Conservation (phyloP, 805 yeast species). For the Clavispora santaluciae region DNA sequence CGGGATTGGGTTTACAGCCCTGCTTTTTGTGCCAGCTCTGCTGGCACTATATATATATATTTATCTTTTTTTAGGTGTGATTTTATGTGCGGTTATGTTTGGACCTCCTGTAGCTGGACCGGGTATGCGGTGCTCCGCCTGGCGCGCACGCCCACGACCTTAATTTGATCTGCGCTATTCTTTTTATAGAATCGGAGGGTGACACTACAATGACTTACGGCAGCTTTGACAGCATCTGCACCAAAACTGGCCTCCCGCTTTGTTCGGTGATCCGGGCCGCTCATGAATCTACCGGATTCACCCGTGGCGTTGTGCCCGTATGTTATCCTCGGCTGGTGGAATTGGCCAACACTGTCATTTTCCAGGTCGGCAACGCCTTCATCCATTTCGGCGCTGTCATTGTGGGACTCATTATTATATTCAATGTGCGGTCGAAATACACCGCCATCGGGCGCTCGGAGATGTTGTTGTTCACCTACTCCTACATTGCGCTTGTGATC, state of each 20-base stretch:
- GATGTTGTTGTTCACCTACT: constrained; percentile 67
- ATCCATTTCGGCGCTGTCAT: constrained; percentile 72
- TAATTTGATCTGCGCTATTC: background rate
- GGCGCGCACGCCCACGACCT: background rate
- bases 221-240: constrained; percentile 58
- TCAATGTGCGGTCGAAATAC: constrained; percentile 75
- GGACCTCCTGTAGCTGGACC: background rate
- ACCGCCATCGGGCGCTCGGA: constrained; percentile 94
- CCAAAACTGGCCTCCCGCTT: constrained; percentile 67
- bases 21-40: no score
- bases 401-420: constrained; percentile 63
- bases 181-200: background rate
- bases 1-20: no score
- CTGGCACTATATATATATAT: no score
- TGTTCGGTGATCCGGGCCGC: constrained; percentile 69
- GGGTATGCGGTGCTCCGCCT: background rate
- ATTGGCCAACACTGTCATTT: constrained; percentile 85
- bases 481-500: constrained; percentile 52
- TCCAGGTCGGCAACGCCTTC: constrained; percentile 83
- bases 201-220: constrained; percentile 55
- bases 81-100: background rate
- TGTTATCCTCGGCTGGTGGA: constrained; percentile 87
- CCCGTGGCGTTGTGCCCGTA: constrained; percentile 62
- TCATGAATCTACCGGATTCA: constrained; percentile 25
- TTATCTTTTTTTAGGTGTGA: background rate